Conservation (phyloP, 202 grass and related monocot species). For the Brachypodium distachyon region DNA sequence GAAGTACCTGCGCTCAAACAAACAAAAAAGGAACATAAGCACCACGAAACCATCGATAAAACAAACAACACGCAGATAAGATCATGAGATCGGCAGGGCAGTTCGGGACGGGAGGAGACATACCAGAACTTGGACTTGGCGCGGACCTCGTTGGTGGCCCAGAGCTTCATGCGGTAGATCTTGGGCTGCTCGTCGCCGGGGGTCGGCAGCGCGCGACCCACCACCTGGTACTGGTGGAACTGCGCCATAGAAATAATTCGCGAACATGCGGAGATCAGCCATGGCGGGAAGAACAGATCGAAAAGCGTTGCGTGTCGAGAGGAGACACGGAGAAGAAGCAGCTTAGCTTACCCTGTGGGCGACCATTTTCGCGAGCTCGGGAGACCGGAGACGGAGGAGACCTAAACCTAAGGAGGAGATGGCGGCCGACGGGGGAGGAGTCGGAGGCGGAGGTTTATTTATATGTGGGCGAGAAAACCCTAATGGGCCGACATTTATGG, state of each 20-base stretch:
- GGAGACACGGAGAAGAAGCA: neutral
- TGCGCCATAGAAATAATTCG: conserved; percentile 2
- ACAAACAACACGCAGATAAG: neutral
- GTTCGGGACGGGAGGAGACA: neutral
- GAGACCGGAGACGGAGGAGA: conserved; percentile 16
- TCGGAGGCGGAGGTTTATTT: neutral
- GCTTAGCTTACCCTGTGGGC: conserved; percentile 56
- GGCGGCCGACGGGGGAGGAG: conserved; percentile 11
- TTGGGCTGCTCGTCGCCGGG: conserved; percentile 62
- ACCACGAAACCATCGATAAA: neutral
- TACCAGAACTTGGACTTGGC: conserved; percentile 73
- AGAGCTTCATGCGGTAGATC: conserved; percentile 64
- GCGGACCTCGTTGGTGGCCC: conserved; percentile 1
- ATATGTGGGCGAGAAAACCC: conserved; percentile 16
- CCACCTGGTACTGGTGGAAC: conserved; percentile 51
- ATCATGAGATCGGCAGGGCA: neutral
- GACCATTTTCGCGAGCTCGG: conserved; percentile 43
- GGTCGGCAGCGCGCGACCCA: conserved; percentile 42
- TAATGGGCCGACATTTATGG: conserved; percentile 3
- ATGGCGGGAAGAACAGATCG: neutral
- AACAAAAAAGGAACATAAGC: too few species aligned
- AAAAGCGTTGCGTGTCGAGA: neutral
- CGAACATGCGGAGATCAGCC: neutral
- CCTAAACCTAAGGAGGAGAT: conserved; percentile 24
- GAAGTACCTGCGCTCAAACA: conserved; percentile 50